Evolutionary conservation across 371 early-diverging fungal species (phyloP), one percentile per base, ranked within the genome.

Genomic region (Scutellospora calospora): DNA sequence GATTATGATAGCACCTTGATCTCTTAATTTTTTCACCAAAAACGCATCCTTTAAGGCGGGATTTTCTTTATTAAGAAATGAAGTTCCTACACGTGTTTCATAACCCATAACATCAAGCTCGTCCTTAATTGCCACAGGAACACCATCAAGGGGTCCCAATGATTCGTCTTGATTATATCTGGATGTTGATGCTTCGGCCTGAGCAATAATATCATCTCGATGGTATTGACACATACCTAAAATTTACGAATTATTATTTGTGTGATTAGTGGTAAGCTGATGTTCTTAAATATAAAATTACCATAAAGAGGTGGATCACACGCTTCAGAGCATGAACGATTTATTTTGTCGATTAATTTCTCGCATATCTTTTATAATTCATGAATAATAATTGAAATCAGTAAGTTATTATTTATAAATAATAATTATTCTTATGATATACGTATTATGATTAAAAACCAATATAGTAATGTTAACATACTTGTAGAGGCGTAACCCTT

Each of bases 131-230:
- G 89, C 83, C 18, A 90, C 80, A 20, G 90, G 90, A 5, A 92
- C 86, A 73, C 92, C 95, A 83, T 94, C 95, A 45, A 95, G 83
- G 62, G 88, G 88, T 29, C 92, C 90, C 22, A 92, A 80, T 0
- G 91, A 87, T 0, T 63, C 74, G 0, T 88, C 86, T n/a, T 82
- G 75, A 29, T 82, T 79, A 82, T 93, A 93, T 66, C 95, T 84
- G 12, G 79, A 81, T 8, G 91, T 87, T 1, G 89, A 90, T 27
- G 79, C 91, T n/a, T 81, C 81, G 0, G 95, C 95, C 74, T 93
- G 92, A 14, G 85, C 74, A 2, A 89, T 60, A 22, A 91, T 84
- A 25, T 82, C 82, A 0, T 87, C 88, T 18, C 82, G 38, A 33
- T 83, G 35, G 66, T 83, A 82, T 76, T 82, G 69, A 82, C 84